Base-by-base conservation (phyloP, 1,284 basidiomycete genomes). In the Malassezia yamatoensis region DNA sequence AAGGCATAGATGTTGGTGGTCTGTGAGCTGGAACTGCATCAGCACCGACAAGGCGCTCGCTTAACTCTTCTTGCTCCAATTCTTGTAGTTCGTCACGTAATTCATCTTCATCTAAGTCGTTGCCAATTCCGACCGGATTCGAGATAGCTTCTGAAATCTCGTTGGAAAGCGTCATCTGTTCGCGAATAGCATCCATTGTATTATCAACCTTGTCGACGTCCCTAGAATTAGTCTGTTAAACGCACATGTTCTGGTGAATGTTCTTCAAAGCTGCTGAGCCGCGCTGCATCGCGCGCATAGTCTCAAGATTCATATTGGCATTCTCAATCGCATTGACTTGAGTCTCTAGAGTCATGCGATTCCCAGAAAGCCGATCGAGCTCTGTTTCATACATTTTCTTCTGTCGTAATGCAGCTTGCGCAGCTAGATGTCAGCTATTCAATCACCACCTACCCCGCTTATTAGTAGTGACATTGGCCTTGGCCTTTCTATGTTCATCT, bases 301-400 rank as follows among this genome's bases (percentile, higher is more conserved):
- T 96, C 81, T 96, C 91, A 71, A 89, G 86, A 77, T 99, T 98
- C 78, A 98, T 83, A 79, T 96, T 98, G 47, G 94, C 94, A 18
- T 87, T 90, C 77, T 98, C 94, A 55, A 98, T 83, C 33, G 93
- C 93, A 77, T 94, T 93, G 61, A 98, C 80, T 79, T 98, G 94
- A 68, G 88, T 86, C 79, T 96, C 93, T 47, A 99, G 82, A 64
- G 96, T 94, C 77, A 96, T 78, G 66, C 89, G 83, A 56, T 86
- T 88, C 11, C 88, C 89, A 48, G 85, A 83, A 63, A 98, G 79
- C 64, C 85, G 81, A 65, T 96, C 90, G 54, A 96, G 80, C 76
- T 98, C 90, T 51, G 81, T 77, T 77, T 98, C 93, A 70, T 83
- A 84, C 63, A 84, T 81, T 78, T 96, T 96, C 84, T 96, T 96